Evolutionary conservation across 2,329 filamentous ascomycete species (phyloP).

Genomic region (Chaetomium sp.): DNA sequence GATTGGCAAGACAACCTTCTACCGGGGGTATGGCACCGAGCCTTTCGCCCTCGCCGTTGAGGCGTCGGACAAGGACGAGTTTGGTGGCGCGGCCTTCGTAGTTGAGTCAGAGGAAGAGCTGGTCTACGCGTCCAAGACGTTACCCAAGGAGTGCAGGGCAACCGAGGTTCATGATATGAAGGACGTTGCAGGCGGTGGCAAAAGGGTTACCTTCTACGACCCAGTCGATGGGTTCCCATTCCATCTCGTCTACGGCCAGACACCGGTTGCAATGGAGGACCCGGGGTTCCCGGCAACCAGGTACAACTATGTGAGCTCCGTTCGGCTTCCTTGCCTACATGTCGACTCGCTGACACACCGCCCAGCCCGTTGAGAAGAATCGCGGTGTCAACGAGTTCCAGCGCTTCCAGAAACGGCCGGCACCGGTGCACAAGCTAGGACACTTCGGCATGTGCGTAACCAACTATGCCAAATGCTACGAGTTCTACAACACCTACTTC

Average conservation of each 20-base stretch:
- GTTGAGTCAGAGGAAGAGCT: constrained; percentile 61
- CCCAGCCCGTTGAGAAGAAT: constrained; percentile 54
- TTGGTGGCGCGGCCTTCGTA: constrained; percentile 60
- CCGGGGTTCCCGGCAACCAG: constrained; percentile 46
- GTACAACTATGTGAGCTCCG: constrained; percentile 50
- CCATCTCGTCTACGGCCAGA: constrained; percentile 60
- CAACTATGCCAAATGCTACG: constrained; percentile 50
- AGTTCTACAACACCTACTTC: constrained; percentile 55
- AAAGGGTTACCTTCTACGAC: constrained; percentile 54
- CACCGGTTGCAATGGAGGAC: constrained; percentile 44
- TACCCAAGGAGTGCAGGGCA: constrained; percentile 52
- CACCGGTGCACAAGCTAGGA: constrained; percentile 53
- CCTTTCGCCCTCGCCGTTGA: constrained; percentile 61
- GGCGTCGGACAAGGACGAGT: constrained; percentile 51
- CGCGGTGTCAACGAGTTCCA: constrained; percentile 52
- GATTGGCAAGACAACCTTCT: constrained; percentile 54
- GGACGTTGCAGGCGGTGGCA: constrained; percentile 58
- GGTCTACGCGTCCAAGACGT: constrained; percentile 48
- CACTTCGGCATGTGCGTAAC: constrained; percentile 59
- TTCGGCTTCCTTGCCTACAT: too few species aligned
- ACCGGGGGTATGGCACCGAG: constrained; percentile 62
- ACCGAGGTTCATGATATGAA: constrained; percentile 51
- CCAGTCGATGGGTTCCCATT: constrained; percentile 60
- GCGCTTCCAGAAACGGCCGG: constrained; percentile 51
- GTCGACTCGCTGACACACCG: constrained; percentile 28